Base-by-base conservation (phyloP, 352 stramenopile genomes). In the Phytopythium oedochilum region DNA sequence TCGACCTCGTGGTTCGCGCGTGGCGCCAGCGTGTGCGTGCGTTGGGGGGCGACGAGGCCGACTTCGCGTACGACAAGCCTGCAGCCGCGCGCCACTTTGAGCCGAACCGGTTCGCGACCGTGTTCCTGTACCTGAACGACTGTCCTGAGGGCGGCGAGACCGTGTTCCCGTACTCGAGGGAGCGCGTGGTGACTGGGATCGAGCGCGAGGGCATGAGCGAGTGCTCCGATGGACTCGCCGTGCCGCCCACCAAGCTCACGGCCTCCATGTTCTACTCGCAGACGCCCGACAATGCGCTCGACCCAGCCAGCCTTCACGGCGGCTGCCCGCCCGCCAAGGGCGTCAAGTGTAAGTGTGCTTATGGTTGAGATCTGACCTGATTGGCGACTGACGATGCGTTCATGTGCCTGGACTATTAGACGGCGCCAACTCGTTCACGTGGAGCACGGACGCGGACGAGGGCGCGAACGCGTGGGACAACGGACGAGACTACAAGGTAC, bases 71-170 rank as follows among this genome's bases (percentile, higher is more conserved):
- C 57, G 68, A 66, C 39, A 82, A 68, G 26, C 79, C 79, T 2
- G 57, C 57, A 53, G 50, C 81, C 55, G 42, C 79, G 43, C 64
- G 75, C 26, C 73, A 86, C 46, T 87, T 89, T 51, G 76, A 88
- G 59, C 78, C 80, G 25, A 98, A 98, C 75, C 83, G 96, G 18
- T 97, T 96, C 64, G 90, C 87, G 8, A 98, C 94, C 15, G 75
- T 98, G 12, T 97, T 98, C 46, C 76, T 97, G 63, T 98, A 99
- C 71, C 70, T 99, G 35, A 97, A 86, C 58, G 86, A 97, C 53
- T 97, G 97, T 11, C 71, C 77, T 14, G 82, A 96, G 55, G 95
- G 95, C 46, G 96, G 95, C 18, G 84, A 98, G 70, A 98, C 94
- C 5, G 83, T 98, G 18, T 98, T 99, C 66, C 94, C 75, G 31